Evolutionary conservation across 371 early-diverging fungal genomes (phyloP).

Genomic region (Apophysomyces sp.): DNA sequence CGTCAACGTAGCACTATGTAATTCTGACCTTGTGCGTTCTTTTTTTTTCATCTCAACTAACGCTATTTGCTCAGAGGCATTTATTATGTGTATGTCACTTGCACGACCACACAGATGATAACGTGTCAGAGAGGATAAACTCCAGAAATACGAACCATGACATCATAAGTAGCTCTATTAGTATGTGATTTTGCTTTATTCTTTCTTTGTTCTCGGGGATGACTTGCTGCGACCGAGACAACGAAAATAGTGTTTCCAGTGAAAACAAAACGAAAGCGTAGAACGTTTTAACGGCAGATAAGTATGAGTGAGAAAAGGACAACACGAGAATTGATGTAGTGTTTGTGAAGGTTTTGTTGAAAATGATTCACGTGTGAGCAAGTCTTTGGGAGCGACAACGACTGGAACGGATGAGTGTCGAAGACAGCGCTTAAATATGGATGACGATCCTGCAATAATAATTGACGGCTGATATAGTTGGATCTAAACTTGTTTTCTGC

Average conservation of each 20-base stretch:
- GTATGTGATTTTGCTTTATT: too few relatives aligned
- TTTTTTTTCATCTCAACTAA: too few relatives aligned
- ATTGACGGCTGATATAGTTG: constrained; percentile 15
- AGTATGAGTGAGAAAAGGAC: not conserved
- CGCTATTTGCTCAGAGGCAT: too few relatives aligned
- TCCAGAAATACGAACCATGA: too few relatives aligned
- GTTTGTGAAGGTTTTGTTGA: not conserved
- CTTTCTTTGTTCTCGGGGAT: not conserved
- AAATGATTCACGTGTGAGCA: not conserved
- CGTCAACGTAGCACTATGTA: too few relatives aligned
- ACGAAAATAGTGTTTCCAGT: not conserved
- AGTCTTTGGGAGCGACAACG: not conserved
- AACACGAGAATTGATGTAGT: not conserved
- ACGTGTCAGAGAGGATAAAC: too few relatives aligned
- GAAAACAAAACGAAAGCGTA: not conserved
- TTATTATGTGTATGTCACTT: too few relatives aligned
- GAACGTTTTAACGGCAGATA: not conserved
- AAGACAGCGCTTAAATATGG: not conserved
- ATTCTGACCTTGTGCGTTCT: too few relatives aligned
- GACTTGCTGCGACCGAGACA: not conserved
- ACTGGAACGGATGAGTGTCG: constrained; percentile 9
- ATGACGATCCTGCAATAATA: constrained; percentile 9
- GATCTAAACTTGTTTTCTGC: constrained; percentile 5
- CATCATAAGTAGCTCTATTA: too few relatives aligned
- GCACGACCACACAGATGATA: too few relatives aligned